phyloP scores from a whole-genome alignment of 257 asterid genomes.

The Rubia yunnanensis region DNA sequence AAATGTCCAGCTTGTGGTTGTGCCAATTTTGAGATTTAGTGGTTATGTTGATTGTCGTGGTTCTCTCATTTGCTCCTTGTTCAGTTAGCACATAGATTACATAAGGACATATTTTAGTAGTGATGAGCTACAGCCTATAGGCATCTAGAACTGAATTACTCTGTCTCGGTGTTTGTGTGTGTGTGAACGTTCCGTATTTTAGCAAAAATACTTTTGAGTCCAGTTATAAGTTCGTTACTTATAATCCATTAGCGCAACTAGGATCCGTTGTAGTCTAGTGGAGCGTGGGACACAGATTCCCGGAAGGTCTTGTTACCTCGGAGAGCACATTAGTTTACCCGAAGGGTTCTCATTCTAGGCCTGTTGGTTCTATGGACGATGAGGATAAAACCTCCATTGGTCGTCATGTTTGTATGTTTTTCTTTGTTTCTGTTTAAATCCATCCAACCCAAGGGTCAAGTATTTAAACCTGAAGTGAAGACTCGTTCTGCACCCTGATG shows the following conservation, averaged over 20 bases:
- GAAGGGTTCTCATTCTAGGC: neutral
- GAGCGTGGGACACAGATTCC: neutral
- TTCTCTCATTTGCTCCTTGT: neutral
- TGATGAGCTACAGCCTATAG: neutral
- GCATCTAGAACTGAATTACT: neutral
- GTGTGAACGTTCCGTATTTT: neutral
- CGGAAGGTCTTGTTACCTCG: too few species aligned
- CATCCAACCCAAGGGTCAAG: neutral
- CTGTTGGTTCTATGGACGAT: neutral
- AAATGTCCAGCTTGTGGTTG: neutral
- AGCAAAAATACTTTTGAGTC: neutral
- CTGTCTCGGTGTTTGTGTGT: neutral
- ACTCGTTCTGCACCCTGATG: neutral
- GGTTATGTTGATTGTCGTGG: neutral
- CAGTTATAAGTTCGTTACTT: neutral
- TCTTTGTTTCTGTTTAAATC: too few species aligned
- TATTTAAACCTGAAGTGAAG: neutral
- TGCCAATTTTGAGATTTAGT: neutral
- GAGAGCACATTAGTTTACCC: neutral
- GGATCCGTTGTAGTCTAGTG: neutral
- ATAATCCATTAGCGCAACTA: neutral
- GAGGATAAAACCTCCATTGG: too few species aligned
- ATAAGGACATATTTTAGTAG: too few species aligned
- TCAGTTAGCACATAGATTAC: neutral
- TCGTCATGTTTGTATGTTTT: neutral